Percentiles rank a stretch among this genome's conserved stretches.
Evolutionary conservation across 2,329 filamentous ascomycete genomes (phyloP).

Genomic region (Phaeoacremonium minimum): DNA sequence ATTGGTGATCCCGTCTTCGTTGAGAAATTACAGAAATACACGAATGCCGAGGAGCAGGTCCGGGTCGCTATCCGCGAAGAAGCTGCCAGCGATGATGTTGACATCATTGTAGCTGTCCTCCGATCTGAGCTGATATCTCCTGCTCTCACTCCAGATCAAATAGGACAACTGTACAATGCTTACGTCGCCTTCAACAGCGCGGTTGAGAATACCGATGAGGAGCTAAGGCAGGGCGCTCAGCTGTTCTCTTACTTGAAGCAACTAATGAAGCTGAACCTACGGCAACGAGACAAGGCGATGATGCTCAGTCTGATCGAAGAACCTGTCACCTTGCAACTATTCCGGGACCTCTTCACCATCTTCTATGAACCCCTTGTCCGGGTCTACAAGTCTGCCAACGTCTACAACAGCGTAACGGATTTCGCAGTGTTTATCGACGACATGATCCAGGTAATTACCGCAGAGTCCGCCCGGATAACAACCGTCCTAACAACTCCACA

Average conservation of each 20-base stretch:
- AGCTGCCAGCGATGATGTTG: conserved; percentile 68
- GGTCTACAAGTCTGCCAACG: conserved; percentile 97
- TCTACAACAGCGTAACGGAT: conserved; percentile 95
- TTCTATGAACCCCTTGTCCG: conserved; percentile 97
- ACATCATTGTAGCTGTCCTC: conserved; percentile 81
- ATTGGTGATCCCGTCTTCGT: conserved; percentile 78
- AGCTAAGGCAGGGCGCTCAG: conserved; percentile 83
- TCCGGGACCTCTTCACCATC: conserved; percentile 94
- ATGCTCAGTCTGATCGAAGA: conserved; percentile 96
- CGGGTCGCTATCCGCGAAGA: conserved; percentile 73
- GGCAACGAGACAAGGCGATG: conserved; percentile 93
- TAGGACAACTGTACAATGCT: conserved; percentile 84
- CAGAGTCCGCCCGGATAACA: too few species aligned
- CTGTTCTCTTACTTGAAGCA: conserved; percentile 95
- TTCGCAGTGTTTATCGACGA: conserved; percentile 93
- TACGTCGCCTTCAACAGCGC: conserved; percentile 96
- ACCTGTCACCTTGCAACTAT: conserved; percentile 91
- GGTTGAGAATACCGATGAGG: conserved; percentile 84
- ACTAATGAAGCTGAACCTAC: conserved; percentile 83
- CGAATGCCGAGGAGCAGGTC: conserved; percentile 66
- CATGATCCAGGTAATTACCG: conserved; percentile 67
- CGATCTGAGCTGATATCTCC: conserved; percentile 74
- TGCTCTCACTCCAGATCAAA: conserved; percentile 67
- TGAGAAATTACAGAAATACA: conserved; percentile 77
- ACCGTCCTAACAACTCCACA: too few species aligned